Conservation (phyloP, 176 grass and related monocot species). For the Carex scoparia region DNA sequence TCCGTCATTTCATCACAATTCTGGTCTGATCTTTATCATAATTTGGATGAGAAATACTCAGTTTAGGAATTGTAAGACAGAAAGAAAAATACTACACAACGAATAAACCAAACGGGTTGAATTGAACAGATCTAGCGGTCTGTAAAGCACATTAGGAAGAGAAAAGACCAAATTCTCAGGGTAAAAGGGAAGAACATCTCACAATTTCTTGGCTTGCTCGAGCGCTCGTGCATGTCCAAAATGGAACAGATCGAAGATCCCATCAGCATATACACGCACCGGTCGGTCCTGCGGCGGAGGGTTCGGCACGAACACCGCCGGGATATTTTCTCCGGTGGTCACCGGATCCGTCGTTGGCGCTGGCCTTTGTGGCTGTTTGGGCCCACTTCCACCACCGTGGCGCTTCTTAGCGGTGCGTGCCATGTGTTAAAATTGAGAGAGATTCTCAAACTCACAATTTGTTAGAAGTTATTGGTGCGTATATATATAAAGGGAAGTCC, state of each 20-base stretch:
- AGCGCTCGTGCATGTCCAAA: constrained; percentile 94
- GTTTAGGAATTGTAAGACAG: neutral
- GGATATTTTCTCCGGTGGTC: neutral
- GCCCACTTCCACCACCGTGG: constrained; percentile 11
- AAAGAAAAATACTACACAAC: neutral
- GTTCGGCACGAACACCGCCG: neutral
- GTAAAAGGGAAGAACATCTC: neutral
- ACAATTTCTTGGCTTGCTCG: constrained; percentile 93
- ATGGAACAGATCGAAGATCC: constrained; percentile 99
- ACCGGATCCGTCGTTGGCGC: neutral
- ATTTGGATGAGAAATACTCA: neutral
- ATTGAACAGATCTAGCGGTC: constrained; percentile 17
- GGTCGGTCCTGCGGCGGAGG: constrained; percentile 24
- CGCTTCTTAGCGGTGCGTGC: constrained; percentile 69
- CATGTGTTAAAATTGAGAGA: constrained; percentile 31
- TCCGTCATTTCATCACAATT: neutral
- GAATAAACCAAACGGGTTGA: neutral
- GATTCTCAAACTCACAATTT: neutral
- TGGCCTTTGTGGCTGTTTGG: neutral
- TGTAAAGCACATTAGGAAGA: neutral
- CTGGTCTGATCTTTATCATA: neutral
- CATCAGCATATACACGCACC: constrained; percentile 88
- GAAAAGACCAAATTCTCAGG: neutral
- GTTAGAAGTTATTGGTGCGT: neutral
- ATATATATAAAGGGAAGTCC: neutral